A percentile compares a stretch with the other conserved stretches of the same genome.
Conservation (phyloP, 2,329 filamentous ascomycete genomes). For the Colletotrichum truncatum region DNA sequence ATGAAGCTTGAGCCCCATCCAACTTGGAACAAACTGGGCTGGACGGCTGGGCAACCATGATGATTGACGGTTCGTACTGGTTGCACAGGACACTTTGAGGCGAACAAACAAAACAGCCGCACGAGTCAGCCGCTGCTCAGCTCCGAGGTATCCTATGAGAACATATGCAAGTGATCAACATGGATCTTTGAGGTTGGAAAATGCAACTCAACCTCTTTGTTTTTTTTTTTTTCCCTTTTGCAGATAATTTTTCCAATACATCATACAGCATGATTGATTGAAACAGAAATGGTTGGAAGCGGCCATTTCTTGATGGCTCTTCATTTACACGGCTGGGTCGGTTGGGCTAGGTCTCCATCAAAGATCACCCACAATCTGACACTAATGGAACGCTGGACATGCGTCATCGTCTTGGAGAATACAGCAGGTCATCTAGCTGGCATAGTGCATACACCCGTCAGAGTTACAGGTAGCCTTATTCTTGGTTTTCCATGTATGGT, state of each 20-base stretch:
- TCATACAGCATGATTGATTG: too few relatives aligned
- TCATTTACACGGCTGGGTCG: neutral
- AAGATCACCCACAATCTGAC: conserved; percentile 4
- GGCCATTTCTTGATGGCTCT: neutral
- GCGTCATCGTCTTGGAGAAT: neutral
- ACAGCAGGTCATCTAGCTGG: neutral
- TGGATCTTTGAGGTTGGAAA: neutral
- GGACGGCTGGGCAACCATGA: neutral
- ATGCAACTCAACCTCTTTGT: neutral
- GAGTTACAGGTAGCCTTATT: too few relatives aligned
- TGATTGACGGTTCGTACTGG: neutral
- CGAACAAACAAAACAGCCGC: neutral
- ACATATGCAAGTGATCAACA: neutral
- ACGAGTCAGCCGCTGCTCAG: conserved; percentile 1
- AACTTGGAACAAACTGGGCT: neutral
- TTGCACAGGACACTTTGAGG: neutral
- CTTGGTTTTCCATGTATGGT: neutral
- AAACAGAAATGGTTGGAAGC: neutral
- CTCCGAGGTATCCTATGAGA: neutral
- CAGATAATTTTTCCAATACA: too few relatives aligned
- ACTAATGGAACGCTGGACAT: neutral
- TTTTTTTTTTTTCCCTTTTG: neutral
- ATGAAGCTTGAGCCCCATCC: neutral
- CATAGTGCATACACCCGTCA: neutral
- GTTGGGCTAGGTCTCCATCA: neutral